Evolutionary conservation across 2,329 filamentous ascomycete genomes (phyloP).

Genomic region (Trichocomaceae sp.): DNA sequence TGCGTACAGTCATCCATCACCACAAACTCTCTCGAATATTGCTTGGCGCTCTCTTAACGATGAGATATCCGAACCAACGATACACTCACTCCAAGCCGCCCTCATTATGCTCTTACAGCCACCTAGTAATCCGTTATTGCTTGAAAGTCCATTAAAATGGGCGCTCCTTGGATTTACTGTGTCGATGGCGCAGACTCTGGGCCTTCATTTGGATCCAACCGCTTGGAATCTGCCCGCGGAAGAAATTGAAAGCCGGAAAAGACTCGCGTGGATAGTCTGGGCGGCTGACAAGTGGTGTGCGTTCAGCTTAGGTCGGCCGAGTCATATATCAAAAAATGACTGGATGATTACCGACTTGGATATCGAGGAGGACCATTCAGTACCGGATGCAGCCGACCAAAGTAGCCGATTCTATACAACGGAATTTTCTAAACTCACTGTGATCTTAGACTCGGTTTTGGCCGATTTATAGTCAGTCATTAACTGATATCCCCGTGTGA

Average conservation of each 20-base stretch:
- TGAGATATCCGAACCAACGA: constrained; percentile 7
- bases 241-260: constrained; percentile 2
- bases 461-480: constrained; percentile 2
- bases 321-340: constrained; percentile 7
- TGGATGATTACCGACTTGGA: constrained; percentile 4
- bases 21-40: background rate
- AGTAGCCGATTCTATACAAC: background rate
- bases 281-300: constrained; percentile 7
- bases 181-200: constrained; percentile 9
- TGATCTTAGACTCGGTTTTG: constrained; percentile 3
- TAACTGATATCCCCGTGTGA: background rate
- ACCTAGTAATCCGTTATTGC: constrained; percentile 7
- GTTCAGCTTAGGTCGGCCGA: constrained; percentile 1
- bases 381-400: background rate
- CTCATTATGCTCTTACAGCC: constrained; percentile 5
- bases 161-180: constrained; percentile 3
- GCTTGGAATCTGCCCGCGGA: constrained; percentile 2
- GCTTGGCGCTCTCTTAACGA: constrained; percentile 9
- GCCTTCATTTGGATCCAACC: constrained; percentile 3
- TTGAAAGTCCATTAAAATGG: constrained; percentile 7
- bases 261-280: constrained; percentile 4
- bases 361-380: background rate
- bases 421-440: constrained; percentile 2
- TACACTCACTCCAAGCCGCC: background rate
- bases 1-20: constrained; percentile 4